Evolutionary conservation across 257 asterid genomes (phyloP).

Genomic region (Penstemon newberryi): DNA sequence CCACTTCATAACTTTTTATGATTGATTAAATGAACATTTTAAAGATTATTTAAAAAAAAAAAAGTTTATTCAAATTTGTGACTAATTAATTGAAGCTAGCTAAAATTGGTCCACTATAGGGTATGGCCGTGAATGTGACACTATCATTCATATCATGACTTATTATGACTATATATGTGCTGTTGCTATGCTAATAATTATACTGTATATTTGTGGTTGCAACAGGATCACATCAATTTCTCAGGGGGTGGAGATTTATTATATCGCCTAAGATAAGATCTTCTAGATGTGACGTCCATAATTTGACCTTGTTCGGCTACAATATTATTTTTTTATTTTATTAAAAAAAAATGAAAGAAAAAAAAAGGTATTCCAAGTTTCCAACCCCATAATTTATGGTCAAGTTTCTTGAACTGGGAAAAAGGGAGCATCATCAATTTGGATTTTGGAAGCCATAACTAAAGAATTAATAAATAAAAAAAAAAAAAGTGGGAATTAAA

Average conservation of each 20-base stretch:
- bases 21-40: too few relatives aligned
- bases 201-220: slow-evolving; percentile 20
- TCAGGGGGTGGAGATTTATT: slow-evolving; percentile 35
- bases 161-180: neutral
- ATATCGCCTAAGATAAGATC: slow-evolving; percentile 45
- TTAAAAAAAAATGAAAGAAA: neutral
- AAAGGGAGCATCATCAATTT: slow-evolving; percentile 37
- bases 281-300: slow-evolving; percentile 45
- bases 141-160: too few relatives aligned
- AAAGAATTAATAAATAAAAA: neutral
- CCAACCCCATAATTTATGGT: neutral
- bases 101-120: too few relatives aligned
- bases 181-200: slow-evolving; percentile 8
- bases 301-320: slow-evolving; percentile 33
- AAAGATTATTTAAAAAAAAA: too few relatives aligned
- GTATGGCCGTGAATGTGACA: too few relatives aligned
- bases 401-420: neutral
- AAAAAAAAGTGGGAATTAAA: slow-evolving; percentile 25
- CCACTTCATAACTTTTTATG: too few relatives aligned
- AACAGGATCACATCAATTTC: slow-evolving; percentile 45
- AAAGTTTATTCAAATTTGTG: neutral
- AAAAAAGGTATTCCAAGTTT: neutral
- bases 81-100: neutral
- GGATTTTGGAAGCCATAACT: slow-evolving; percentile 32
- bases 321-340: neutral